phyloP scores from a whole-genome alignment of 495 filamentous ascomycete genomes.

The Hypoxylon trugodes region DNA sequence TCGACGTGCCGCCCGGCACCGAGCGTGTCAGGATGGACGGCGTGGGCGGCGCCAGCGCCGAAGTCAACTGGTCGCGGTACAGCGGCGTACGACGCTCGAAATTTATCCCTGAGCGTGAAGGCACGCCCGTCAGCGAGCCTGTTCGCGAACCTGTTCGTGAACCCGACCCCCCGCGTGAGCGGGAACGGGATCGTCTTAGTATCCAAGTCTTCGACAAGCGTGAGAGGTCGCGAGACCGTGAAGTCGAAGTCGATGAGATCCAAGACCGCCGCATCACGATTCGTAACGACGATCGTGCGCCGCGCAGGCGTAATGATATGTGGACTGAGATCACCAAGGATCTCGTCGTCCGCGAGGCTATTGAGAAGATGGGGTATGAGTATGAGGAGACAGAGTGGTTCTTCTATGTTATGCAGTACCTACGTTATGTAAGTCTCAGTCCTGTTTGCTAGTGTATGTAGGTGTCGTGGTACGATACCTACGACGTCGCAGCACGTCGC shows the following conservation, averaged over 20 bases:
- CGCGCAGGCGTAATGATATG: constrained; percentile 68
- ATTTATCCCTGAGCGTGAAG: constrained; percentile 66
- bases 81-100: constrained; percentile 76
- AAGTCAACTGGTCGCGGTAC: constrained; percentile 78
- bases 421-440: constrained; percentile 82
- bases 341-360: constrained; percentile 85
- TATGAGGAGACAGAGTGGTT: constrained; percentile 90
- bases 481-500: not conserved
- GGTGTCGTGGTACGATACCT: too few species aligned
- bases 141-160: constrained; percentile 30
- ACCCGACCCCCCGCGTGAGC: constrained; percentile 47
- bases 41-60: constrained; percentile 69
- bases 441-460: too few species aligned
- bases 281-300: constrained; percentile 37
- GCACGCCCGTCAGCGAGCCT: constrained; percentile 29
- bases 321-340: constrained; percentile 99
- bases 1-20: constrained; percentile 83
- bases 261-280: constrained; percentile 55
- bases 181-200: constrained; percentile 51
- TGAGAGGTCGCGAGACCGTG: constrained; percentile 47
- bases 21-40: constrained; percentile 79
- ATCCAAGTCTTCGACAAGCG: constrained; percentile 55
- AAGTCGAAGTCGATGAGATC: constrained; percentile 55
- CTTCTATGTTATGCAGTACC: constrained; percentile 92
- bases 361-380: constrained; percentile 83